Evolutionary conservation across 345 rosid genomes (phyloP).

Genomic region (Camelina laxa): DNA sequence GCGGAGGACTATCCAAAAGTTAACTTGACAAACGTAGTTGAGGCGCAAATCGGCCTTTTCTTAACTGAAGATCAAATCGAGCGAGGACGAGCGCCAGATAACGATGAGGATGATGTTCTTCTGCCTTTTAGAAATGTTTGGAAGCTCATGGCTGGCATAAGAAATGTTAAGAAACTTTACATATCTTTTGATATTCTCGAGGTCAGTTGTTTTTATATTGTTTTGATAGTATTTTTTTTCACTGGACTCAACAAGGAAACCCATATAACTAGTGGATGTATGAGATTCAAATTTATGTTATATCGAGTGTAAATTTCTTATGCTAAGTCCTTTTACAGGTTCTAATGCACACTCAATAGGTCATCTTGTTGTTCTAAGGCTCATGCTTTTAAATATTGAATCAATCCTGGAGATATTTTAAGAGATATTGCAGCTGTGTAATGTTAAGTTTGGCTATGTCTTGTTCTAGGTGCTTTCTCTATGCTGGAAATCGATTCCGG

Average conservation of each 20-base stretch:
- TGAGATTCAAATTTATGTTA: no score
- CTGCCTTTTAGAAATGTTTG: background rate
- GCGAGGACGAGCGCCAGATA: background rate
- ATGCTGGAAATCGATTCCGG: background rate
- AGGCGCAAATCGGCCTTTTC: background rate
- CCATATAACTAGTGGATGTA: no score
- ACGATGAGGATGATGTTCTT: constrained; percentile 1
- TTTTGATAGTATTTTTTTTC: background rate
- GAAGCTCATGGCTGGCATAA: constrained; percentile 9
- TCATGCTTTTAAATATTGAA: no score
- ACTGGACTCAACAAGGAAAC: background rate
- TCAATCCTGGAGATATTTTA: no score
- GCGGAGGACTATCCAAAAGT: constrained; percentile 3
- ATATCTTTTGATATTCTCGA: constrained; percentile 14
- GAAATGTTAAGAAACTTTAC: constrained; percentile 15
- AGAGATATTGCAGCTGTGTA: background rate
- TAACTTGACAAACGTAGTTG: constrained; percentile 10
- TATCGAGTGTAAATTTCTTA: no score
- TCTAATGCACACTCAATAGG: no score
- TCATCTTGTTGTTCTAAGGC: no score
- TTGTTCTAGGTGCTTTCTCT: constrained; percentile 12
- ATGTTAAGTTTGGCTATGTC: background rate
- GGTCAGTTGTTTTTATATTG: background rate
- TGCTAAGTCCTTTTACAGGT: no score
- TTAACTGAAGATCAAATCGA: background rate